These are phyloP conservation scores for Balansia obtecta DNA, from an alignment of 2,329 filamentous ascomycete genomes.

Conservation along the genomic window DNA sequence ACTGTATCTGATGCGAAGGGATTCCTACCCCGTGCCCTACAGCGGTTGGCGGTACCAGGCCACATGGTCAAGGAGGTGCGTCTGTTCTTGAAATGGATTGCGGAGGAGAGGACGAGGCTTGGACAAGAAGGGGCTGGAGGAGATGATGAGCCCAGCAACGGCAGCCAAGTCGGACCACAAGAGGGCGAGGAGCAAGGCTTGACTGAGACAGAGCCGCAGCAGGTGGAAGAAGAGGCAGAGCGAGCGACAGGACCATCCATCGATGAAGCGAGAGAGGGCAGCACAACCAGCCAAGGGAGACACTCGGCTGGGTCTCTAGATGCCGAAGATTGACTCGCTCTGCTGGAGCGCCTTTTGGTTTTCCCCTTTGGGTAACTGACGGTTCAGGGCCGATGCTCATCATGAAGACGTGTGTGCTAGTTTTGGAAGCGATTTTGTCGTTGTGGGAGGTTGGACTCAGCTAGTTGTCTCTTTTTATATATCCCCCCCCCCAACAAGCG, in stretches of 20 bases:
- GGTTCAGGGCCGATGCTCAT: neutral
- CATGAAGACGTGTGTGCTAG: neutral
- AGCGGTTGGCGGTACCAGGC: slow-evolving; percentile 49
- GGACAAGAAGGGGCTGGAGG: neutral
- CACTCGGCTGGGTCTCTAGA: neutral
- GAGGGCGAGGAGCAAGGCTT: neutral
- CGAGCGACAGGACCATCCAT: neutral
- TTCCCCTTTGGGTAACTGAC: too few relatives aligned
- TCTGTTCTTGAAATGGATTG: slow-evolving; percentile 53
- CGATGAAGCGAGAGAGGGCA: neutral
- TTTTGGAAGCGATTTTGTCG: neutral
- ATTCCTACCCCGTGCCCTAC: slow-evolving; percentile 50
- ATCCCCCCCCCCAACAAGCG: neutral
- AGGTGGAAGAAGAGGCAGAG: neutral
- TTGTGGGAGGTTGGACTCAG: neutral
- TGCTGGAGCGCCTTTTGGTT: too few relatives aligned
- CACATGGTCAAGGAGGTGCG: slow-evolving; percentile 60
- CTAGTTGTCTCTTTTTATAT: neutral
- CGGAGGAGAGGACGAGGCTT: slow-evolving; percentile 25
- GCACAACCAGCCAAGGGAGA: neutral
- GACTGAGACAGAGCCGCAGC: neutral
- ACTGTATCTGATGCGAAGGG: slow-evolving; percentile 62
- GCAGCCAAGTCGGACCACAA: neutral
- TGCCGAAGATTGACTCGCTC: too few relatives aligned
- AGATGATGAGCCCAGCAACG: neutral